Evolutionary conservation across 129 eudicot genomes (phyloP), one percentile per base, ranked within the genome.

Genomic region (Escallonia rubra): DNA sequence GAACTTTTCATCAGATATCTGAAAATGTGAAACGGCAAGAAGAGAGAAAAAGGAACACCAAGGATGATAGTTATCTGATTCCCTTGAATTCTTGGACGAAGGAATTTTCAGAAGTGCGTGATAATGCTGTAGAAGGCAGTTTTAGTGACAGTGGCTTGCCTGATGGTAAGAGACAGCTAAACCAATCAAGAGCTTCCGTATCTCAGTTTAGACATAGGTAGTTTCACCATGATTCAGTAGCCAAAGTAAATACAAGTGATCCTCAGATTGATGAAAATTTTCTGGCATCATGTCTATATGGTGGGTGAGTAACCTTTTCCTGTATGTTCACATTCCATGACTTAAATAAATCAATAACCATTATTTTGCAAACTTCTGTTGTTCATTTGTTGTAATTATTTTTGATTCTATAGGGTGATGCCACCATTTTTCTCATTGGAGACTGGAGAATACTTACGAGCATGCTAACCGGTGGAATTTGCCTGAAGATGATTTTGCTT

Each of bases 1-100:
- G 55, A 72, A 92, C 94, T 39, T 79, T 92, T 77, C 98, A 88
- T n/a, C 84, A 92, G 74, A 86, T 92, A 80, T 92, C 98, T 40
- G 96, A 92, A 74, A 86, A 88, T 65, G 86, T 92, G 65, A 92
- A 74, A 72, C 78, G 84, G 51, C 74, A 72, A 1, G 96, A 89
- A 74, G 81, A 85, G 66, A 79, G 72, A 58, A 86, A 72, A 71
- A 91, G 72, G 82, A 84, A 74, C 14, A 78, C 91, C 0, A 92
- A 92, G 70, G 98, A 92, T 66, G 98, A 92, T 52, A 86, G 95
- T 71, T 47, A 77, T 64, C 69, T 89, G 7, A 73, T 88, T 68
- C 98, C 96, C 53, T 66, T 92, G 67, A 86, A 78, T 70, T 80
- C 98, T 10, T 65, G 95, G 82, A 66, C 66, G 34, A 81, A 70